Evolutionary conservation across 257 asterid genomes (phyloP).

Genomic region (Solanum rostratum): DNA sequence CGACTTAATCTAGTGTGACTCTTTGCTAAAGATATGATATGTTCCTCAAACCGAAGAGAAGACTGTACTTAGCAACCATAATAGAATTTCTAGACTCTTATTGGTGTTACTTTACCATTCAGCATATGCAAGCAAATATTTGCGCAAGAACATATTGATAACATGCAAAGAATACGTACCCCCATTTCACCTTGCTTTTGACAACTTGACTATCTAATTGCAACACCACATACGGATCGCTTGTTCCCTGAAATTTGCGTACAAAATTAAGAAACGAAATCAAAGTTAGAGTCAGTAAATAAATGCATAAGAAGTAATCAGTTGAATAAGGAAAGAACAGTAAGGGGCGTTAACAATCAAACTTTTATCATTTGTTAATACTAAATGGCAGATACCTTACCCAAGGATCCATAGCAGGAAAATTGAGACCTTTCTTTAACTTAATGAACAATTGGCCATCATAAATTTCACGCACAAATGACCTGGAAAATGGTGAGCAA

Average conservation of each 20-base stretch:
- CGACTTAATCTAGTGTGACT: neutral
- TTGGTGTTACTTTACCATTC: neutral
- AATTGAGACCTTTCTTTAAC: conserved; percentile 63
- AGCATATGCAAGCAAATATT: neutral
- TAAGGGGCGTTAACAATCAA: neutral
- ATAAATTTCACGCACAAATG: conserved; percentile 80
- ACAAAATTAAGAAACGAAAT: neutral
- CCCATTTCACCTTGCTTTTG: conserved; percentile 94
- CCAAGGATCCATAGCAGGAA: conserved; percentile 99
- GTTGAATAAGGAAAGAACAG: neutral
- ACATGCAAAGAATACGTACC: conserved; percentile 41
- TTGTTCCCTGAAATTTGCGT: conserved; percentile 61
- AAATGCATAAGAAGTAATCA: neutral
- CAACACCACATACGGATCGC: conserved; percentile 90
- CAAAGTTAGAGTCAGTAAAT: neutral
- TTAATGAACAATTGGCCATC: conserved; percentile 86
- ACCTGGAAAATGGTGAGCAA: conserved; percentile 30
- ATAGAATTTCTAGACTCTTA: neutral
- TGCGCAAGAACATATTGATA: neutral
- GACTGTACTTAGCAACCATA: neutral
- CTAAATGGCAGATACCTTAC: conserved; percentile 29
- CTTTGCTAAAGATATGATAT: neutral
- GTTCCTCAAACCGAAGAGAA: neutral
- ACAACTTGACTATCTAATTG: conserved; percentile 68
- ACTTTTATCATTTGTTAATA: neutral